Evolutionary conservation across 805 yeast genomes (phyloP).

Genomic region (Candida golubevii): DNA sequence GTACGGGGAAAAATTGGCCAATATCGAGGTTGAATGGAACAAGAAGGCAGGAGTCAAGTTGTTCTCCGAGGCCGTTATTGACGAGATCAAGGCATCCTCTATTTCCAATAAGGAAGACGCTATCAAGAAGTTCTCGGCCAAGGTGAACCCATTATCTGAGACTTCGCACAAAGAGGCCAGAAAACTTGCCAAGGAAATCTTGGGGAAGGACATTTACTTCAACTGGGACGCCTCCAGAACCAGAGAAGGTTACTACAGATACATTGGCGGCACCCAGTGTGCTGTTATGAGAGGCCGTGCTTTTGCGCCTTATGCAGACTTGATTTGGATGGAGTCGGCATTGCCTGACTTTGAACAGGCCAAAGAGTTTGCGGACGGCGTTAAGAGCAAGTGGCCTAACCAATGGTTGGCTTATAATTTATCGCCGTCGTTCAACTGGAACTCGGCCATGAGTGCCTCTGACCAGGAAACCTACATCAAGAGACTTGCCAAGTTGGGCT

Average conservation of each 20-base stretch:
- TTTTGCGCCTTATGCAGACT: conserved; percentile 89
- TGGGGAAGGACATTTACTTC: conserved; percentile 81
- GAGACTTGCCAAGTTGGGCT: conserved; percentile 84
- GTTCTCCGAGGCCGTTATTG: conserved; percentile 88
- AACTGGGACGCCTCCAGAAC: conserved; percentile 95
- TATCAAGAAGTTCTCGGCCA: conserved; percentile 58
- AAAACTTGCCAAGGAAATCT: conserved; percentile 63
- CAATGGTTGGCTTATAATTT: conserved; percentile 97
- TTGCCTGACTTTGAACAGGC: conserved; percentile 93
- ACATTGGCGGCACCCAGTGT: conserved; percentile 94
- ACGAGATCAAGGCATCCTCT: conserved; percentile 62
- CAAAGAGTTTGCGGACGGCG: conserved; percentile 90
- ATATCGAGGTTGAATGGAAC: conserved; percentile 79
- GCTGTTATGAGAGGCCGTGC: conserved; percentile 96
- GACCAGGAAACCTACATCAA: conserved; percentile 90
- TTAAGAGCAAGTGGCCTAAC: conserved; percentile 71
- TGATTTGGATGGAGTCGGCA: conserved; percentile 98
- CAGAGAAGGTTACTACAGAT: conserved; percentile 95
- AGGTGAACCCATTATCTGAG: conserved; percentile 71
- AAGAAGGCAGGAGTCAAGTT: conserved; percentile 77
- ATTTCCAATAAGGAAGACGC: conserved; percentile 58
- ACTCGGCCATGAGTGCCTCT: conserved; percentile 78
- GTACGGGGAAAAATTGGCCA: conserved; percentile 64
- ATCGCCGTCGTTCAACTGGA: conserved; percentile 98
- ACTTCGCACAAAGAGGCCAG: conserved; percentile 79